phyloP scores from a whole-genome alignment of 2,329 filamentous ascomycete genomes.

The Fusarium chaquense region DNA sequence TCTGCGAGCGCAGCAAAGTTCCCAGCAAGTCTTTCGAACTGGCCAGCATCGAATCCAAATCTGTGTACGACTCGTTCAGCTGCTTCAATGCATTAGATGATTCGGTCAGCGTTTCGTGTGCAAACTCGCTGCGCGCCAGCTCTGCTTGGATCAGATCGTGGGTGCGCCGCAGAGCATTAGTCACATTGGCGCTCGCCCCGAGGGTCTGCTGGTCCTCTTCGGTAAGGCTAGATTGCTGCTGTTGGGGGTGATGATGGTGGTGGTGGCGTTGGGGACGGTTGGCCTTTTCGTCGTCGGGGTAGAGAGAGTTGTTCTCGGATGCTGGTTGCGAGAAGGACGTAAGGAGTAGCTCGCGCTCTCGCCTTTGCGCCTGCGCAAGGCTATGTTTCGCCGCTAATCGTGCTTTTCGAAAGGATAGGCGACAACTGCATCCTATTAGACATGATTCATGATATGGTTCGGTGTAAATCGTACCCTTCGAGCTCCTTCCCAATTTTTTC shows the following conservation, averaged over 20 bases:
- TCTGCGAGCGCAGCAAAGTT: conserved; percentile 86
- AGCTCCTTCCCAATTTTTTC: conserved; percentile 77
- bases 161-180: conserved; percentile 82
- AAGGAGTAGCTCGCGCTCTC: conserved; percentile 82
- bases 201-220: conserved; percentile 79
- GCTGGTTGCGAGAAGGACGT: conserved; percentile 67
- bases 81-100: conserved; percentile 85
- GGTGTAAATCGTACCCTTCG: conserved; percentile 65
- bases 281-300: conserved; percentile 42
- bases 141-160: conserved; percentile 89
- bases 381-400: conserved; percentile 82
- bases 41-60: conserved; percentile 80
- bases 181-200: conserved; percentile 85
- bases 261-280: conserved; percentile 41
- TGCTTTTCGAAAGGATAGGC: conserved; percentile 82
- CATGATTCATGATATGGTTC: neutral
- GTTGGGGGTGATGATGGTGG: conserved; percentile 34
- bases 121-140: conserved; percentile 87
- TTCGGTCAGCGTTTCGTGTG: conserved; percentile 87
- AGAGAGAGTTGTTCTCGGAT: conserved; percentile 51
- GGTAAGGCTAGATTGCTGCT: conserved; percentile 57
- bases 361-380: conserved; percentile 77
- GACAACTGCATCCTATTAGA: conserved; percentile 56
- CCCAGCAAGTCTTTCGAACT: conserved; percentile 80
- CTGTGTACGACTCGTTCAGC: conserved; percentile 83